phyloP scores from a whole-genome alignment of 1,139 yeast genomes.

The Maudiozyma humilis region DNA sequence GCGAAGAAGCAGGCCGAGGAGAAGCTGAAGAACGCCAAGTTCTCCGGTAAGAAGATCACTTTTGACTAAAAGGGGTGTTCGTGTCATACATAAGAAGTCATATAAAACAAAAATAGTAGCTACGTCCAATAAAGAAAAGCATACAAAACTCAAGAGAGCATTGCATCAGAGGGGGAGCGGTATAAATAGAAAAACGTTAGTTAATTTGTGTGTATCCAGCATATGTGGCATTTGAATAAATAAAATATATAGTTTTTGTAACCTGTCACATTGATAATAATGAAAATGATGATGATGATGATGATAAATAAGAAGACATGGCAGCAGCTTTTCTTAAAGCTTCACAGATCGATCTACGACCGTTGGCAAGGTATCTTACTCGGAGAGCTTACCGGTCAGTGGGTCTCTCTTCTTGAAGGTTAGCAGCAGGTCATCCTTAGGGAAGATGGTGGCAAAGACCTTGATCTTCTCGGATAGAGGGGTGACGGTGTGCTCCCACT shows the following conservation, averaged over 20 bases:
- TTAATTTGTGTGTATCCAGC: neutral
- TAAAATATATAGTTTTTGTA: neutral
- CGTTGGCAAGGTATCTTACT: constrained; percentile 9
- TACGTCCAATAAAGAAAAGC: neutral
- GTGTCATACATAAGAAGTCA: neutral
- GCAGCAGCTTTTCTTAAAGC: neutral
- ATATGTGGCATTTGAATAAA: neutral
- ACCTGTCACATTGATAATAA: neutral
- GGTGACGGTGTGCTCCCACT: constrained; percentile 75
- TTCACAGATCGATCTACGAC: neutral
- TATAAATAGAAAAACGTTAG: neutral
- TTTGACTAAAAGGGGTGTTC: constrained; percentile 37
- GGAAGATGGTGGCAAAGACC: constrained; percentile 97
- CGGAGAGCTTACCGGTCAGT: constrained; percentile 28
- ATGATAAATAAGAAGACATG: neutral
- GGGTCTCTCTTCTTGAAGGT: constrained; percentile 60
- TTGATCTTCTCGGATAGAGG: constrained; percentile 81
- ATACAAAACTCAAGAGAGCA: neutral
- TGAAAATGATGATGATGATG: neutral
- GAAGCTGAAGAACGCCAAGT: constrained; percentile 54
- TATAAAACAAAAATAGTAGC: neutral
- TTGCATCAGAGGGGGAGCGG: no score
- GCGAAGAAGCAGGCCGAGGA: constrained; percentile 73
- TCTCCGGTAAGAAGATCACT: constrained; percentile 75
- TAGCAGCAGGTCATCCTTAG: constrained; percentile 84